A percentile compares a stretch with the other conserved stretches of the same genome.
Conservation (phyloP, 78 protist species). For the Emiliania huxleyi region DNA sequence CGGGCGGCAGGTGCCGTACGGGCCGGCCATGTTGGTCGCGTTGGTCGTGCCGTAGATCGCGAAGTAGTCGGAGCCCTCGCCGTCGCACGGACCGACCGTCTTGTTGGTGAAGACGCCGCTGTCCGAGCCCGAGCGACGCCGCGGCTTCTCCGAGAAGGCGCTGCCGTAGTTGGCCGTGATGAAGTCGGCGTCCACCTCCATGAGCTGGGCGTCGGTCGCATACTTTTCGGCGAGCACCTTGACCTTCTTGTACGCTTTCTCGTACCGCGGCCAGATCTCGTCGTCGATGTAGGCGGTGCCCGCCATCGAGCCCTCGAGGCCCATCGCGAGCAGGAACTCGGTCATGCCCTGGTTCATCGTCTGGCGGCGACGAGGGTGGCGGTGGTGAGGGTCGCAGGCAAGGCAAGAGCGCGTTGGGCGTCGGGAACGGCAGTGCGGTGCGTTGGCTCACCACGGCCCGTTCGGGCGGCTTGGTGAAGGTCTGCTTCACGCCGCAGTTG, state of each 20-base stretch:
- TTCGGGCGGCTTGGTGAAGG: no score
- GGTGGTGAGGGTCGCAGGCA: no score
- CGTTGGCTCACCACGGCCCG: no score
- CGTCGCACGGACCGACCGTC: background rate
- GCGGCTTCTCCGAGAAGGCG: background rate
- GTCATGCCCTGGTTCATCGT: background rate
- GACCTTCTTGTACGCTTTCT: background rate
- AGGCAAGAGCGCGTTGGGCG: no score
- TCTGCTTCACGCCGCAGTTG: no score
- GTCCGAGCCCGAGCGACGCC: no score
- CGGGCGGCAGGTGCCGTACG: background rate
- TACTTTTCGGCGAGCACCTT: background rate
- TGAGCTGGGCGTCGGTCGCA: background rate
- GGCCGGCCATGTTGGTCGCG: background rate
- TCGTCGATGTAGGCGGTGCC: constrained; percentile 9
- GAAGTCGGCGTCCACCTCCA: background rate
- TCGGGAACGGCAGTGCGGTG: no score
- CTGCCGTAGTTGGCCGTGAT: background rate
- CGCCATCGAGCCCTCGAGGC: background rate
- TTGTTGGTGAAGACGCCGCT: background rate
- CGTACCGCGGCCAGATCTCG: background rate
- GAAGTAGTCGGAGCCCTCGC: background rate
- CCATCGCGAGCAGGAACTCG: background rate
- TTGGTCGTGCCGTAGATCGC: background rate
- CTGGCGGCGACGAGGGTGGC: no score